A percentile compares a stretch with the other conserved stretches of the same genome.
phyloP scores from a whole-genome alignment of 495 filamentous ascomycete genomes.

The Aspergillus nidulans region DNA sequence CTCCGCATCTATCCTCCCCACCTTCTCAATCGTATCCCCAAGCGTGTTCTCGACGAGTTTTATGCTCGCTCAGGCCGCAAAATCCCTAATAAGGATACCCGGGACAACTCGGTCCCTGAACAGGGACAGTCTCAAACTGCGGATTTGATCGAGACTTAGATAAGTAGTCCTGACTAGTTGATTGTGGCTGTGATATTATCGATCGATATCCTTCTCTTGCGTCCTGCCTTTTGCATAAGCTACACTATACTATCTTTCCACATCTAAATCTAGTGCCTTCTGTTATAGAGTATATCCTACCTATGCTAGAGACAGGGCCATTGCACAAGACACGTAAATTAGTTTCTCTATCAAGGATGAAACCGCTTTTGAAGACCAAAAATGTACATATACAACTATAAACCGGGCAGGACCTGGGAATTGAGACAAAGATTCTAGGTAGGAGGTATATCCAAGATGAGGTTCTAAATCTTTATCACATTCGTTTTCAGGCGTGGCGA shows the following conservation, averaged over 20 bases:
- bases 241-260: background rate
- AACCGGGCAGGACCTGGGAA: background rate
- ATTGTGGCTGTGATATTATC: background rate
- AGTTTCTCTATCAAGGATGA: background rate
- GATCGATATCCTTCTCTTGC: background rate
- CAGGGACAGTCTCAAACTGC: conserved; percentile 42
- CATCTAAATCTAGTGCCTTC: background rate
- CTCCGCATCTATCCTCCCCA: conserved; percentile 96
- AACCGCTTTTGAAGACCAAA: background rate
- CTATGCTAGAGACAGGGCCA: background rate
- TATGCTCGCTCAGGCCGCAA: conserved; percentile 67
- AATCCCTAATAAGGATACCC: conserved; percentile 61
- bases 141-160: conserved; percentile 60
- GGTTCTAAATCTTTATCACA: background rate
- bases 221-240: background rate
- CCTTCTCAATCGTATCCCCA: conserved; percentile 93
- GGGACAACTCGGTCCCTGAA: conserved; percentile 58
- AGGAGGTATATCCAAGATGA: background rate
- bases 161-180: background rate
- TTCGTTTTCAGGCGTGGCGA: background rate
- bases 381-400: background rate
- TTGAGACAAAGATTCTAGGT: background rate
- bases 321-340: background rate
- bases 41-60: conserved; percentile 88
- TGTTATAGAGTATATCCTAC: background rate